Evolutionary conservation across 164 flowering plant species (phyloP).

Genomic region (Dillenia turbinata): DNA sequence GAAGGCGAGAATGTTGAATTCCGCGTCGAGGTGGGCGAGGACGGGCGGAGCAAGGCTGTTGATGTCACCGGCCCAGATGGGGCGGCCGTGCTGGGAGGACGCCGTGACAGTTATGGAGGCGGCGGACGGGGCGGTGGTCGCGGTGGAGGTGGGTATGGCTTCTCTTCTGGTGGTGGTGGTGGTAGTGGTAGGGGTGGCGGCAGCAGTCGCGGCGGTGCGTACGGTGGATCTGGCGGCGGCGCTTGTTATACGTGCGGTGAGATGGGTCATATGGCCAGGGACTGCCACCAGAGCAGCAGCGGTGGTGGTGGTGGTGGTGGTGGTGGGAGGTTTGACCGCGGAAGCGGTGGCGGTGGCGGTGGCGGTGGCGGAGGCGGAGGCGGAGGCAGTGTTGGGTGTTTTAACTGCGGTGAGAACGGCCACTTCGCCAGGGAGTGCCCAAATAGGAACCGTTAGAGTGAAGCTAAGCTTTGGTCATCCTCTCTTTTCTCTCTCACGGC

Average conservation of each 20-base stretch:
- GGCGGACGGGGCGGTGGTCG: conserved; percentile 26
- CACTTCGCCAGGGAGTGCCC: conserved; percentile 43
- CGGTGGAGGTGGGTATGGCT: conserved; percentile 23
- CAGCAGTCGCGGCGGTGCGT: conserved; percentile 24
- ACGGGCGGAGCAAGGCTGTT: conserved; percentile 77
- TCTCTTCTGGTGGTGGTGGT: conserved; percentile 24
- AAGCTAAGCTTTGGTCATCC: background rate
- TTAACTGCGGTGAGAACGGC: conserved; percentile 41
- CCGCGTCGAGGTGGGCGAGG: conserved; percentile 42
- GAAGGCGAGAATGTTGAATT: conserved; percentile 81
- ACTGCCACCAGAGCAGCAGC: conserved; percentile 13
- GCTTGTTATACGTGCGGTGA: conserved; percentile 16
- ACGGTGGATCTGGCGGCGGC: conserved; percentile 30
- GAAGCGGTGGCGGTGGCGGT: conserved; percentile 24
- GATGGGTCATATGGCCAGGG: conserved; percentile 19
- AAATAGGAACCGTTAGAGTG: conserved; percentile 1
- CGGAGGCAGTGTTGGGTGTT: conserved; percentile 36
- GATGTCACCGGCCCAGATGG: conserved; percentile 84
- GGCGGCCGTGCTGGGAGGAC: conserved; percentile 42
- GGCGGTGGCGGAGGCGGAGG: conserved; percentile 27
- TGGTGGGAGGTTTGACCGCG: background rate
- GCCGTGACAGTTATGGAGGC: conserved; percentile 27
- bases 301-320: conserved; percentile 20
- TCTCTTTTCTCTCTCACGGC: conserved; percentile 1
- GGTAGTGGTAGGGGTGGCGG: conserved; percentile 29